Conservation (phyloP, 768 basidiomycete genomes). For the Boletellus ananas region DNA sequence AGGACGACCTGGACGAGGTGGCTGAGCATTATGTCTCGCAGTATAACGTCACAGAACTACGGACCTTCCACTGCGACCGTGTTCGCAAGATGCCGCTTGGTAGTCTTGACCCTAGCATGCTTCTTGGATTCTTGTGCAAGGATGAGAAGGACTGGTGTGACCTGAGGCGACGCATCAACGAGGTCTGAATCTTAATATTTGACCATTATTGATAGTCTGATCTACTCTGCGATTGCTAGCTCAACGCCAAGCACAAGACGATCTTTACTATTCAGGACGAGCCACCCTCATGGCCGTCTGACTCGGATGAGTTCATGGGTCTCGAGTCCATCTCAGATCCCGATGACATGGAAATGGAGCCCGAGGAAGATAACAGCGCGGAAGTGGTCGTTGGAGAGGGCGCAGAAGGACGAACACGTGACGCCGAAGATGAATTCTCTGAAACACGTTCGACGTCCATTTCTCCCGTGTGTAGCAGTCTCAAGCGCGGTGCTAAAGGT, state of each 20-base stretch:
- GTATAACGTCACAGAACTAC: conserved; percentile 69
- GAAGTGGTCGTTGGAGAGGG: conserved; percentile 28
- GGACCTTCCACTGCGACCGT: conserved; percentile 95
- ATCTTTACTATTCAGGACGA: conserved; percentile 89
- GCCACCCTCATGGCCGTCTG: conserved; percentile 76
- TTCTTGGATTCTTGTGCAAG: conserved; percentile 86
- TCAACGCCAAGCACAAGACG: conserved; percentile 50
- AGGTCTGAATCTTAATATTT: conserved; percentile 46
- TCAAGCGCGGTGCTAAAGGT: conserved; percentile 39
- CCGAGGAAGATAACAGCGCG: conserved; percentile 45
- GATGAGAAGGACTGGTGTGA: conserved; percentile 86
- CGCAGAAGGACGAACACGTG: conserved; percentile 25
- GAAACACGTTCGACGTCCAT: conserved; percentile 48
- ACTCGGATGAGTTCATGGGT: conserved; percentile 69
- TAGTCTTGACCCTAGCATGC: conserved; percentile 94
- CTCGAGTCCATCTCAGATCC: conserved; percentile 81
- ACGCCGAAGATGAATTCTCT: conserved; percentile 48
- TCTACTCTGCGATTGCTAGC: not conserved
- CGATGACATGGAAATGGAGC: conserved; percentile 62
- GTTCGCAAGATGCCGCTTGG: conserved; percentile 92
- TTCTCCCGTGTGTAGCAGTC: conserved; percentile 38
- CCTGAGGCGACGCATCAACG: conserved; percentile 63
- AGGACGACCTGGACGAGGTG: conserved; percentile 39
- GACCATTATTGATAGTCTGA: conserved; percentile 2
- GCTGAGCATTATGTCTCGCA: conserved; percentile 68